phyloP scores from a whole-genome alignment of 2,329 filamentous ascomycete genomes.

The Byssochlamys sp. region DNA sequence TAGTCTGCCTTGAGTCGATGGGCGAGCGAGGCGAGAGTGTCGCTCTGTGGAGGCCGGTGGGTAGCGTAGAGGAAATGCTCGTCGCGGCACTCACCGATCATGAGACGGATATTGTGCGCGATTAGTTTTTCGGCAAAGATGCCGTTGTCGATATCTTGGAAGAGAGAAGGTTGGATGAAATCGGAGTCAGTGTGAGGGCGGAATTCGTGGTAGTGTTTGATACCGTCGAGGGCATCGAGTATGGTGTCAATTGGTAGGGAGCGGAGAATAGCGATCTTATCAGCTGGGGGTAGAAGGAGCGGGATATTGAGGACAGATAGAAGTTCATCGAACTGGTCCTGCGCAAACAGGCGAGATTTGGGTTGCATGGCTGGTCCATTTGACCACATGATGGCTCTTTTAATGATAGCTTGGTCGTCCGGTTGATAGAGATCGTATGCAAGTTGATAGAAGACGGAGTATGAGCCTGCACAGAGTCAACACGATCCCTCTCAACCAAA shows the following conservation, averaged over 20 bases:
- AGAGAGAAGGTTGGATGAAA: conserved; percentile 39
- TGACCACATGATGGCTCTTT: conserved; percentile 44
- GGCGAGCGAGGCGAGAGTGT: conserved; percentile 34
- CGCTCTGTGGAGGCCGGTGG: conserved; percentile 39
- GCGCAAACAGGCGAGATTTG: conserved; percentile 38
- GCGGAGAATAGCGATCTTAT: conserved; percentile 41
- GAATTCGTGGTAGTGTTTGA: conserved; percentile 44
- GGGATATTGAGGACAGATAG: conserved; percentile 38
- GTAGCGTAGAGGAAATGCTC: conserved; percentile 45
- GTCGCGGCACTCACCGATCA: conserved; percentile 47
- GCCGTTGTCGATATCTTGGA: conserved; percentile 40
- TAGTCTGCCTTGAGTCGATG: conserved; percentile 46
- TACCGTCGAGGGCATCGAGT: conserved; percentile 32
- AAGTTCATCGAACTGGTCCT: conserved; percentile 45
- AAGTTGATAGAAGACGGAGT: conserved; percentile 49
- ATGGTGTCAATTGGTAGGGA: conserved; percentile 29
- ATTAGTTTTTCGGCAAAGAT: conserved; percentile 39
- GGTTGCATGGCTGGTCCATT: conserved; percentile 47
- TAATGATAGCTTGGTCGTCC: conserved; percentile 39
- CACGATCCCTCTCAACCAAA: background rate
- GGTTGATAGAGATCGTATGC: conserved; percentile 46
- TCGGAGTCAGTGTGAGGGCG: conserved; percentile 42
- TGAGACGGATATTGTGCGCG: conserved; percentile 37
- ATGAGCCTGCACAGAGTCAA: conserved; percentile 32
- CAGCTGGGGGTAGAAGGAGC: conserved; percentile 22